Conservation (phyloP, 306 rosid genomes). For the Cucurbita argyrosperma region DNA sequence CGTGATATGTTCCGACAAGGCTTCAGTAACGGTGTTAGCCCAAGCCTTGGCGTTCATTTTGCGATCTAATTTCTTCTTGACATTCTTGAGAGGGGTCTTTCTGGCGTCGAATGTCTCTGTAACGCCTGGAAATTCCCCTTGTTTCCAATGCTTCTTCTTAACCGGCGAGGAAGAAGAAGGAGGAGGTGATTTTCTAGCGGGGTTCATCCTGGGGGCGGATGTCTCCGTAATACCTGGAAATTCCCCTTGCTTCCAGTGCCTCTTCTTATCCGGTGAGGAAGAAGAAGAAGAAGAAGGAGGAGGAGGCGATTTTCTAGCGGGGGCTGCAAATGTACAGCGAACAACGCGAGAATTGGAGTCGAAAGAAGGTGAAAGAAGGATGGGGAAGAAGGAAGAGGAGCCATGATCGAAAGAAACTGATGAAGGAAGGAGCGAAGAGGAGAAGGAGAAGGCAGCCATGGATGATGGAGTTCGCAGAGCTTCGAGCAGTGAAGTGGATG, state of each 20-base stretch:
- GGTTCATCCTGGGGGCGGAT: constrained; percentile 25
- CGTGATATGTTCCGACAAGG: constrained; percentile 44
- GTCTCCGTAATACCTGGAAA: constrained; percentile 52
- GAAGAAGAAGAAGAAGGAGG: constrained; percentile 17
- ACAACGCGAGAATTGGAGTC: constrained; percentile 13
- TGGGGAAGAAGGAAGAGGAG: constrained; percentile 6
- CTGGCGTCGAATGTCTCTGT: constrained; percentile 27
- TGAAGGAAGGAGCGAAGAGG: constrained; percentile 43
- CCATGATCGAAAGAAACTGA: constrained; percentile 15
- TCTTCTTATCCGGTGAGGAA: constrained; percentile 37
- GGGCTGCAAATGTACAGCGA: constrained; percentile 35
- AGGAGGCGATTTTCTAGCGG: constrained; percentile 19
- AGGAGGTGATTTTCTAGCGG: constrained; percentile 11
- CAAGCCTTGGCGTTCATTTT: constrained; percentile 66
- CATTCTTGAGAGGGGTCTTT: constrained; percentile 51
- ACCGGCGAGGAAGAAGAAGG: constrained; percentile 20
- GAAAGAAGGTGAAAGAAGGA: constrained; percentile 12
- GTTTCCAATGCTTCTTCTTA: constrained; percentile 72
- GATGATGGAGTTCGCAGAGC: background rate
- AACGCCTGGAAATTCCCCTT: constrained; percentile 63
- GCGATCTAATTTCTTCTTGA: constrained; percentile 67
- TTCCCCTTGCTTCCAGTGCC: constrained; percentile 77
- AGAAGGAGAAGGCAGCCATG: constrained; percentile 61
- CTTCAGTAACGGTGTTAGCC: constrained; percentile 86
- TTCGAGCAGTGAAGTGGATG: background rate